Percentiles rank a stretch among this genome's conserved stretches.
phyloP scores from a whole-genome alignment of 108 stramenopile species.

The Nitzschia putrida region DNA sequence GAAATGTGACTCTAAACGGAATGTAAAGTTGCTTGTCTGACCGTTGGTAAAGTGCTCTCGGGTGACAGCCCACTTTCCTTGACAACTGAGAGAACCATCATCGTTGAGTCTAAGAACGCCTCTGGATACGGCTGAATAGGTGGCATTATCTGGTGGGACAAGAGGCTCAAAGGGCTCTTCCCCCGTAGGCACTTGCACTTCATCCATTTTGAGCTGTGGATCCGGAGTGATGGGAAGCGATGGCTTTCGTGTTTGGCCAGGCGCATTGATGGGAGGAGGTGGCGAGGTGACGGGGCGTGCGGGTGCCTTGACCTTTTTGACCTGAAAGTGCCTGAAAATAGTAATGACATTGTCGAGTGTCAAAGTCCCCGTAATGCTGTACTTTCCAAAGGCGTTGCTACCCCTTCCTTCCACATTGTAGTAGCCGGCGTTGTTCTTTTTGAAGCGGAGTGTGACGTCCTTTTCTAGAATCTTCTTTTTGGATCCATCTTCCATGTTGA shows the following conservation, averaged over 20 bases:
- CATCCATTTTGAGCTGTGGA: conserved; percentile 57
- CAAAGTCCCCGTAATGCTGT: conserved; percentile 80
- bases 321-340: conserved; percentile 79
- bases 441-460: conserved; percentile 75
- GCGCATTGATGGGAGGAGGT: conserved; percentile 53
- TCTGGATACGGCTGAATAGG: conserved; percentile 69
- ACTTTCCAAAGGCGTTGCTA: conserved; percentile 80
- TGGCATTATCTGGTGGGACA: conserved; percentile 40
- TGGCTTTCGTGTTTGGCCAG: conserved; percentile 30
- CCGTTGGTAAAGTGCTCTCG: conserved; percentile 69
- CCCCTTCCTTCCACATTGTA: conserved; percentile 88
- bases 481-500: conserved; percentile 54
- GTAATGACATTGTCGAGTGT: conserved; percentile 66
- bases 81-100: conserved; percentile 72
- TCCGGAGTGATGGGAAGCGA: conserved; percentile 32
- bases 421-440: conserved; percentile 76
- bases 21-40: conserved; percentile 64
- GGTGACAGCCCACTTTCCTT: conserved; percentile 81
- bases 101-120: conserved; percentile 75
- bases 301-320: conserved; percentile 43
- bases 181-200: conserved; percentile 51
- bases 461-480: conserved; percentile 63
- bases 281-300: conserved; percentile 36
- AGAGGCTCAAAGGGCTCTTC: conserved; percentile 29
- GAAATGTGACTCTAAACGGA: conserved; percentile 71